Percentiles rank a stretch among this genome's conserved stretches.
phyloP scores from a whole-genome alignment of 768 basidiomycete genomes.

The Xerocomus spinulosus region DNA sequence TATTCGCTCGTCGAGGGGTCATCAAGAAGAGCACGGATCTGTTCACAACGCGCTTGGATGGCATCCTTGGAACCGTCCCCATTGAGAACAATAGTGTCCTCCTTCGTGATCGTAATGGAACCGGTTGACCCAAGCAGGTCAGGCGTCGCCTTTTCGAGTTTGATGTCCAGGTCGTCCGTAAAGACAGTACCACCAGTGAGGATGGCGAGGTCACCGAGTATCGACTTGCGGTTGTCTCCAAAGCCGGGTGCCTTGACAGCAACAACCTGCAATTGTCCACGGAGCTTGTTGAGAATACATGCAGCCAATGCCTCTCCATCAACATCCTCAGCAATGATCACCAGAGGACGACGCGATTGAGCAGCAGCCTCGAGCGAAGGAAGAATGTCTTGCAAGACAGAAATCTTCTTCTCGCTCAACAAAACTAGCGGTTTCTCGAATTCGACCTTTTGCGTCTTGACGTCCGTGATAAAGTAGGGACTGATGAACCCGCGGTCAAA shows the following conservation, averaged over 20 bases:
- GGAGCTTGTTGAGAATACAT: slow-evolving; percentile 98
- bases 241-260: slow-evolving; percentile 98
- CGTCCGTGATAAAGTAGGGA: slow-evolving; percentile 97
- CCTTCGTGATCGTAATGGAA: slow-evolving; percentile 92
- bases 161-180: slow-evolving; percentile 94
- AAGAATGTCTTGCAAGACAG: slow-evolving; percentile 88
- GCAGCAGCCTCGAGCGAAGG: slow-evolving; percentile 83
- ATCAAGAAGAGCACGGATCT: slow-evolving; percentile 78
- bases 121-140: slow-evolving; percentile 92
- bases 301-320: slow-evolving; percentile 98
- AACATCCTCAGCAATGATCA: slow-evolving; percentile 97
- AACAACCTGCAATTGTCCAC: slow-evolving; percentile 90
- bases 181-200: slow-evolving; percentile 98
- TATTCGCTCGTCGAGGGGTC: slow-evolving; percentile 89
- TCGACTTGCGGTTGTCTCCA: slow-evolving; percentile 98
- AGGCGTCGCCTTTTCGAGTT: slow-evolving; percentile 84
- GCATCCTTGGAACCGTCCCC: slow-evolving; percentile 88
- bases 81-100: slow-evolving; percentile 95
- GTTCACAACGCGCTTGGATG: slow-evolving; percentile 92
- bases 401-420: slow-evolving; percentile 98
- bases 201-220: slow-evolving; percentile 95
- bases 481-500: slow-evolving; percentile 99
- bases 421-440: slow-evolving; percentile 95
- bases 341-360: slow-evolving; percentile 79
- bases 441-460: slow-evolving; percentile 93